Conservation (phyloP, 345 rosid species). For the Heritiera fomes region DNA sequence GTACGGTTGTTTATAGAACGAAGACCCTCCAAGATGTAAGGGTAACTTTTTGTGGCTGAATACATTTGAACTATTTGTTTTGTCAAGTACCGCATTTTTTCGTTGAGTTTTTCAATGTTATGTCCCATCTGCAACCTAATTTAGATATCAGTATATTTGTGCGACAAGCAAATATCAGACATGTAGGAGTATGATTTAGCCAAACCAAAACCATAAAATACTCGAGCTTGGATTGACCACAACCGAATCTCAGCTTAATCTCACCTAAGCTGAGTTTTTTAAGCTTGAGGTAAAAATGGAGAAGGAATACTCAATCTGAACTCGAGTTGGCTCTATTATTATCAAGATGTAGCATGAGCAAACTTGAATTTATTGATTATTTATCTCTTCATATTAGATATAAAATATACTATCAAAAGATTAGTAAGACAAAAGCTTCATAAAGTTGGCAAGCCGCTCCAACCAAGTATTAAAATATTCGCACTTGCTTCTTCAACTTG, state of each 20-base stretch:
- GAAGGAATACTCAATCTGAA: not conserved
- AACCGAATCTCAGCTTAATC: not conserved
- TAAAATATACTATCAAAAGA: not conserved
- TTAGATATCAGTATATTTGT: not conserved
- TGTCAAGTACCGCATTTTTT: constrained; percentile 92
- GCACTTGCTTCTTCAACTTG: not conserved
- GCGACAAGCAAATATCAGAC: constrained; percentile 3
- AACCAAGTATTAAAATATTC: constrained; percentile 1
- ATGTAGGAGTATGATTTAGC: not conserved
- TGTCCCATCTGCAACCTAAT: constrained; percentile 80
- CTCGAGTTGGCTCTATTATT: not conserved
- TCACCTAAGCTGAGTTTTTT: not conserved
- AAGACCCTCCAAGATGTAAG: constrained; percentile 91
- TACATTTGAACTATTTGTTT: constrained; percentile 75
- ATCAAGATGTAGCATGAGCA: not conserved
- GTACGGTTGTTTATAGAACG: constrained; percentile 98
- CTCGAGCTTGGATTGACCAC: not conserved
- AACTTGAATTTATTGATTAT: not conserved
- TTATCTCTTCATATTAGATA: not conserved
- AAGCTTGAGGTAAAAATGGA: not conserved
- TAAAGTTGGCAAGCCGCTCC: not conserved
- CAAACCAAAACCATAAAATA: not conserved
- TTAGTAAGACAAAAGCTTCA: not conserved
- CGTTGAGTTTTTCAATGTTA: constrained; percentile 95
- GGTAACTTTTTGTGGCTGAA: constrained; percentile 73